Evolutionary conservation across 1,284 basidiomycete genomes (phyloP).

Genomic region (Ustilago loliicola): DNA sequence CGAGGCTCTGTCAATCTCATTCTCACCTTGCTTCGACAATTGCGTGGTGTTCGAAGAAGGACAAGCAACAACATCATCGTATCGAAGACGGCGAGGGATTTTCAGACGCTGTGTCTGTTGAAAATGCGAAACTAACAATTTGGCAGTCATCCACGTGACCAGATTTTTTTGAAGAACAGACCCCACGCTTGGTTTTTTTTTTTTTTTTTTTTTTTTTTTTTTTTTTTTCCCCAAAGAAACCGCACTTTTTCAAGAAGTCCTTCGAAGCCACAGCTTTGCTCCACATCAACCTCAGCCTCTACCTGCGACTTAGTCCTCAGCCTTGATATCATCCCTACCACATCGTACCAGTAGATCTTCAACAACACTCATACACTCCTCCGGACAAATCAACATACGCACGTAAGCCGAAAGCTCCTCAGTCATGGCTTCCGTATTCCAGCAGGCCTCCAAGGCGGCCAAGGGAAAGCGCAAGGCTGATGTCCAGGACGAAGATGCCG

Average conservation of each 20-base stretch:
- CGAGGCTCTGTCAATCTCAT: too few relatives aligned
- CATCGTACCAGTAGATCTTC: not conserved
- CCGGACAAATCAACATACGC: not conserved
- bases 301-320: too few relatives aligned
- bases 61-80: too few relatives aligned
- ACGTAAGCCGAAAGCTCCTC: not conserved
- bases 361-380: not conserved
- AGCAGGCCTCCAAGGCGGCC: constrained; percentile 49
- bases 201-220: not conserved
- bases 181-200: not conserved
- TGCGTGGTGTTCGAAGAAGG: too few relatives aligned
- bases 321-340: not conserved
- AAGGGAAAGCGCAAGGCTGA: constrained; percentile 61
- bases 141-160: not conserved
- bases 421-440: constrained; percentile 53
- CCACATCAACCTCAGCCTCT: not conserved
- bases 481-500: constrained; percentile 24
- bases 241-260: not conserved
- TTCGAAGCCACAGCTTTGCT: not conserved
- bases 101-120: not conserved
- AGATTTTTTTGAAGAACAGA: not conserved
- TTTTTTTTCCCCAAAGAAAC: not conserved
- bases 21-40: too few relatives aligned
- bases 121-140: not conserved
- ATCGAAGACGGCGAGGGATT: not conserved